phyloP scores from a whole-genome alignment of 305 asterid genomes.

The Galium porrigens region DNA sequence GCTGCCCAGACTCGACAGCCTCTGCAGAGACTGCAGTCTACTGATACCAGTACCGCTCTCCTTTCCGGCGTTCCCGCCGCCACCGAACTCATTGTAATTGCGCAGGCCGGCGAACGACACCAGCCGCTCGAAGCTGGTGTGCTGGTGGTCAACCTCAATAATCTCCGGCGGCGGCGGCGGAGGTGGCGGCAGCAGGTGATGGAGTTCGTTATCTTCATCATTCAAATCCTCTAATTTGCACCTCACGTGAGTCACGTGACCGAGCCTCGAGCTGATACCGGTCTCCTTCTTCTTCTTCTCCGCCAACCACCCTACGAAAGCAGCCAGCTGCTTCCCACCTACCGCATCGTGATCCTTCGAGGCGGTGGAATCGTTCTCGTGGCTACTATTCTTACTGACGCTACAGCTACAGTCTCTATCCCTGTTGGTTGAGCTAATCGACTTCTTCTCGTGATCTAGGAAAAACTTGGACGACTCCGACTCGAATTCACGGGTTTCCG shows the following conservation, averaged over 20 bases:
- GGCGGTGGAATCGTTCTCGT: slow-evolving; percentile 12
- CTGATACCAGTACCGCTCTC: slow-evolving; percentile 13
- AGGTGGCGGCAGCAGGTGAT: slow-evolving; percentile 28
- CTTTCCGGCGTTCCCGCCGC: slow-evolving; percentile 18
- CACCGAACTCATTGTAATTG: slow-evolving; percentile 12
- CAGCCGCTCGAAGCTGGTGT: slow-evolving; percentile 17
- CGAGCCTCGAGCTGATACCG: slow-evolving; percentile 6
- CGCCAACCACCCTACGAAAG: slow-evolving; percentile 48
- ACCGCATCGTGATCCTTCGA: slow-evolving; percentile 34
- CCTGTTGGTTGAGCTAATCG: not conserved
- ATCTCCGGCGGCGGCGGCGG: slow-evolving; percentile 21
- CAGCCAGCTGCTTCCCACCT: slow-evolving; percentile 47
- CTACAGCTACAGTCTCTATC: slow-evolving; percentile 7
- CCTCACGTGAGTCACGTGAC: slow-evolving; percentile 26
- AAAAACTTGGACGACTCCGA: slow-evolving; percentile 35
- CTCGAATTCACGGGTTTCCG: slow-evolving; percentile 39
- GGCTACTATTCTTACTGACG: not conserved
- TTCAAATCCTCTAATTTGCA: slow-evolving; percentile 29
- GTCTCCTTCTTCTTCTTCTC: slow-evolving; percentile 39
- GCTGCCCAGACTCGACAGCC: slow-evolving; percentile 58
- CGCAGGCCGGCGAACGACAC: slow-evolving; percentile 27
- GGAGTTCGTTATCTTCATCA: slow-evolving; percentile 28
- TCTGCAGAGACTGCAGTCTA: slow-evolving; percentile 27
- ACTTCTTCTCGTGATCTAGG: slow-evolving; percentile 55
- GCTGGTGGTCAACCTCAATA: slow-evolving; percentile 20